Conservation (phyloP, 441 rosid genomes). For the Adansonia gregorii region DNA sequence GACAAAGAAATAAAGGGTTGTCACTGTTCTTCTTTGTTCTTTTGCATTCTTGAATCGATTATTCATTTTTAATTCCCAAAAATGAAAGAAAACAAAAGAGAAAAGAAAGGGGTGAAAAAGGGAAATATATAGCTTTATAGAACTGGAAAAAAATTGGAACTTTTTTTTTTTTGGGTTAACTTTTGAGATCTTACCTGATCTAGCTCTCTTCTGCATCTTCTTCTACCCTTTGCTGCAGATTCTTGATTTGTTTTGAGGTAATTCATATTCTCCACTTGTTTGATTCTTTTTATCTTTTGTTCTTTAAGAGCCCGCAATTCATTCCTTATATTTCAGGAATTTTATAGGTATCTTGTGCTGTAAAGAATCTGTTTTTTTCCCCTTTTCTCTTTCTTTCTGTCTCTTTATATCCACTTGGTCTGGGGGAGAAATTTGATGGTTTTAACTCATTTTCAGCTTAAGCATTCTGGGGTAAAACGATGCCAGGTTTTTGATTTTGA, state of each 20-base stretch:
- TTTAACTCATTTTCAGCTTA: conserved; percentile 32
- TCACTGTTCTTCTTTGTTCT: conserved; percentile 25
- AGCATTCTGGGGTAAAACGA: conserved; percentile 31
- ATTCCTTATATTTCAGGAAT: conserved; percentile 36
- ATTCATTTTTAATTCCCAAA: neutral
- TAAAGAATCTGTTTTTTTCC: conserved; percentile 36
- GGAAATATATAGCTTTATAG: conserved; percentile 24
- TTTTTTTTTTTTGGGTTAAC: conserved; percentile 37
- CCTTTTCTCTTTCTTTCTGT: conserved; percentile 22
- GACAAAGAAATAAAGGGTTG: conserved; percentile 34
- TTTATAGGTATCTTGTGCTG: conserved; percentile 41
- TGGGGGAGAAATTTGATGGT: conserved; percentile 32
- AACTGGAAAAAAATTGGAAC: conserved; percentile 29
- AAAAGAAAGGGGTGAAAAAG: conserved; percentile 15
- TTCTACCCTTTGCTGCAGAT: conserved; percentile 35
- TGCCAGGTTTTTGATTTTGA: conserved; percentile 46
- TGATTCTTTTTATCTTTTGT: conserved; percentile 29
- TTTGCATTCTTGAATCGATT: conserved; percentile 29
- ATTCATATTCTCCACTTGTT: conserved; percentile 41
- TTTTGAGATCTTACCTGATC: conserved; percentile 60
- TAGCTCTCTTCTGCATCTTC: conserved; percentile 43
- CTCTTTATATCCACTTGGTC: conserved; percentile 28
- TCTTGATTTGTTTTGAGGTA: conserved; percentile 40
- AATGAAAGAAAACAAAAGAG: neutral
- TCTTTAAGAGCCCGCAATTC: conserved; percentile 28